A percentile compares a stretch with the other conserved stretches of the same genome.
Conservation (phyloP, 345 rosid genomes). For the Dipteronia dyeriana region DNA sequence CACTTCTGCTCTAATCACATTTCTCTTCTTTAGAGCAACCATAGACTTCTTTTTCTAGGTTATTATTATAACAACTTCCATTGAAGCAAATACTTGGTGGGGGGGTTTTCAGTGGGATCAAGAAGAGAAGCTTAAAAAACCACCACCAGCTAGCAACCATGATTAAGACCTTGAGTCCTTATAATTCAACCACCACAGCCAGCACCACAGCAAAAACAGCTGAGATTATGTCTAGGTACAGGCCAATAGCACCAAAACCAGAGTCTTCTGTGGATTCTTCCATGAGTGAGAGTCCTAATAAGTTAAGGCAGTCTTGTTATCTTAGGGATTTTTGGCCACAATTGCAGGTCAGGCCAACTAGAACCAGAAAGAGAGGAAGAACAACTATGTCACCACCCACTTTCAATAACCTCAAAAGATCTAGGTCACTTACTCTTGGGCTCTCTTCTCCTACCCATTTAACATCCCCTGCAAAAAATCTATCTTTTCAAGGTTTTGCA, state of each 20-base stretch:
- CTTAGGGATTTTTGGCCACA: slow-evolving; percentile 82
- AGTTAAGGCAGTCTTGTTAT: slow-evolving; percentile 75
- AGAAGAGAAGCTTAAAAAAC: background rate
- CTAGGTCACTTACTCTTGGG: slow-evolving; percentile 19
- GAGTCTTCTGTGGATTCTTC: slow-evolving; percentile 36
- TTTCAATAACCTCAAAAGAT: slow-evolving; percentile 51
- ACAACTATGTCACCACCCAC: slow-evolving; percentile 49
- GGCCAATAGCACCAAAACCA: slow-evolving; percentile 95
- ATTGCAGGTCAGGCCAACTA: slow-evolving; percentile 79
- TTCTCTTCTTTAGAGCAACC: background rate
- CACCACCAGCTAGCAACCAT: slow-evolving; percentile 28
- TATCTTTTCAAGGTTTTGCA: slow-evolving; percentile 41
- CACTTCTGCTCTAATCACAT: background rate
- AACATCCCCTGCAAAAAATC: slow-evolving; percentile 27
- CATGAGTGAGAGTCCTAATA: slow-evolving; percentile 46
- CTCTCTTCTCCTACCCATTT: slow-evolving; percentile 30
- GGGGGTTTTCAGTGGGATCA: background rate
- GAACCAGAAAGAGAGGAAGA: slow-evolving; percentile 89
- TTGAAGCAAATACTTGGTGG: background rate
- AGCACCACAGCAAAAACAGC: slow-evolving; percentile 62
- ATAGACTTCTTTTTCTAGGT: background rate
- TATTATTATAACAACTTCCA: background rate
- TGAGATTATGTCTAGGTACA: slow-evolving; percentile 88
- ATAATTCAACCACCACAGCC: slow-evolving; percentile 23
- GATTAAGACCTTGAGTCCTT: slow-evolving; percentile 68